Evolutionary conservation across 441 rosid species (phyloP).

Genomic region (Populus trichocarpa): DNA sequence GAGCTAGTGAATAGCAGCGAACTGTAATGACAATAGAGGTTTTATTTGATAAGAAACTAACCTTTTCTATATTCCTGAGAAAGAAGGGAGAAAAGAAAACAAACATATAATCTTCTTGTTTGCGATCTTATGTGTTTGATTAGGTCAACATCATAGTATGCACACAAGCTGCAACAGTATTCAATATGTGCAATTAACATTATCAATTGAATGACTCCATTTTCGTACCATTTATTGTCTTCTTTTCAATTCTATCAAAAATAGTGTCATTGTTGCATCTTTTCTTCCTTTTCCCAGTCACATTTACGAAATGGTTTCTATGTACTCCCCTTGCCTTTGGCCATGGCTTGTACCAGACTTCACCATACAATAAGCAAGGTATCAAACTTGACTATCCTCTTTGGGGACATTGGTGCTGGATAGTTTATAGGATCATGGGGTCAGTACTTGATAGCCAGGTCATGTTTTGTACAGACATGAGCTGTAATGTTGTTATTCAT

Average conservation of each 20-base stretch:
- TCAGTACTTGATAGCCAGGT: slow-evolving; percentile 4
- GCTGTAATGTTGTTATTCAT: slow-evolving; percentile 5
- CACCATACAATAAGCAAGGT: not conserved
- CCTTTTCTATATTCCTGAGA: not conserved
- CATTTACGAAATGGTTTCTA: not conserved
- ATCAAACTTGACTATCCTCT: not conserved
- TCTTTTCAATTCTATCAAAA: not conserved
- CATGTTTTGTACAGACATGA: not conserved
- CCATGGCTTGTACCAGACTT: not conserved
- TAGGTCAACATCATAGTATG: not conserved
- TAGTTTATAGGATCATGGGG: not conserved
- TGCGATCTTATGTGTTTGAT: not conserved
- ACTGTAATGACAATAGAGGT: not conserved
- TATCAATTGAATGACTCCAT: not conserved
- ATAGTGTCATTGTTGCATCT: not conserved
- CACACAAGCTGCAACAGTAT: not conserved
- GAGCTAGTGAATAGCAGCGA: not conserved
- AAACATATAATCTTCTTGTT: not conserved
- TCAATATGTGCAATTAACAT: not conserved
- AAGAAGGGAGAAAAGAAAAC: not conserved
- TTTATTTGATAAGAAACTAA: not conserved
- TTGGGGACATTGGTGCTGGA: not conserved
- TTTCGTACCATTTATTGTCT: not conserved
- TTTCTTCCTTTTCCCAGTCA: not conserved
- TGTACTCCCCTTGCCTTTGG: not conserved